phyloP scores from a whole-genome alignment of 352 stramenopile species.

The Globisporangium takayamanum region DNA sequence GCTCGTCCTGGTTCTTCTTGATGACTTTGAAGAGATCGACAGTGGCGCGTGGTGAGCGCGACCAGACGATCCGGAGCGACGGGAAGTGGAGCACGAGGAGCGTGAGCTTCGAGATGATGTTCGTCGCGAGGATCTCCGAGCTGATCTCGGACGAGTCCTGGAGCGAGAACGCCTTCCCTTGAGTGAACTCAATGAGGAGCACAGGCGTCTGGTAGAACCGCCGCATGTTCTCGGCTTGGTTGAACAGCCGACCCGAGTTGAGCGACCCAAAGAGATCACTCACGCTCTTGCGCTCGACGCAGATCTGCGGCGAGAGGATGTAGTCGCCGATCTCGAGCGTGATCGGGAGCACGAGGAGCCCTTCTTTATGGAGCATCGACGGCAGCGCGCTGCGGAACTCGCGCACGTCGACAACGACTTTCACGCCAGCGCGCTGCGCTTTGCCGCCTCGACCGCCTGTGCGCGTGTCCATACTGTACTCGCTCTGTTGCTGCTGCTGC shows the following conservation, averaged over 20 bases:
- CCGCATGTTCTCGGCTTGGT: constrained; percentile 87
- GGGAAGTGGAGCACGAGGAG: constrained; percentile 94
- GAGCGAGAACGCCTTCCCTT: constrained; percentile 84
- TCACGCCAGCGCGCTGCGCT: constrained; percentile 33
- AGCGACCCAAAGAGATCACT: constrained; percentile 96
- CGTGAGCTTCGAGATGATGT: constrained; percentile 94
- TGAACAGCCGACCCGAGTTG: constrained; percentile 93
- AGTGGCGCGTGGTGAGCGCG: constrained; percentile 87
- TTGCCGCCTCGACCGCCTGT: constrained; percentile 44
- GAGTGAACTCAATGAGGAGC: constrained; percentile 95
- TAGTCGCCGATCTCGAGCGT: constrained; percentile 97
- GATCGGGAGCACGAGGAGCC: constrained; percentile 89
- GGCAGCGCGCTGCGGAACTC: constrained; percentile 96
- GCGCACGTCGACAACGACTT: constrained; percentile 93
- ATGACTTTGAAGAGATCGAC: constrained; percentile 82
- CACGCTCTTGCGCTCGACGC: constrained; percentile 94
- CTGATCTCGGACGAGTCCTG: constrained; percentile 87
- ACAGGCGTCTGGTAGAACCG: constrained; percentile 85
- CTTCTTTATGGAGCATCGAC: constrained; percentile 95
- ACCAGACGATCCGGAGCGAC: constrained; percentile 94
- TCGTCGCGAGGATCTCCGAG: constrained; percentile 89
- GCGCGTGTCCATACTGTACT: constrained; percentile 83
- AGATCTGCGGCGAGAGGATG: constrained; percentile 96
- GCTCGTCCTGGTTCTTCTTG: constrained; percentile 81
- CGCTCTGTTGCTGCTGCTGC: constrained; percentile 35